Conservation (phyloP, 208 protist species). For the Trypanosoma lewisi region DNA sequence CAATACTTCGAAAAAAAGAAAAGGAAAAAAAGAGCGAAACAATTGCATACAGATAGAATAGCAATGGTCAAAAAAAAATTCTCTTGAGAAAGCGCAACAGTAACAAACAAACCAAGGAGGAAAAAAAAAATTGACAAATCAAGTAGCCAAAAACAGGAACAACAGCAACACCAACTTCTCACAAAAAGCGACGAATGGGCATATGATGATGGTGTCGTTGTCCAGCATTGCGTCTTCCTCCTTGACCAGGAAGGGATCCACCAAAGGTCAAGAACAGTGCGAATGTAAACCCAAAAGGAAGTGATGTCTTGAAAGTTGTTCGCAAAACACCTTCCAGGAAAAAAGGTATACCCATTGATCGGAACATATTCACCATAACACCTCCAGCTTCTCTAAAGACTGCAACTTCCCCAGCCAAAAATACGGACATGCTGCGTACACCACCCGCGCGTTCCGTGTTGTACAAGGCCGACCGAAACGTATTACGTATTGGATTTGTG, state of each 20-base stretch:
- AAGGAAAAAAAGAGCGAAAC: constrained; percentile 16
- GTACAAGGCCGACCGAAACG: constrained; percentile 67
- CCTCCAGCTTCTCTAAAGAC: constrained; percentile 66
- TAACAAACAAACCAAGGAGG: background rate
- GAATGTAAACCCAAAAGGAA: constrained; percentile 85
- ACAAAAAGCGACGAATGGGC: constrained; percentile 37
- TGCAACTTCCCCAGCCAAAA: constrained; percentile 58
- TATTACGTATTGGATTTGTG: constrained; percentile 77
- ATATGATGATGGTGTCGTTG: constrained; percentile 26
- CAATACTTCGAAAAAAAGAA: constrained; percentile 5
- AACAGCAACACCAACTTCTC: constrained; percentile 23
- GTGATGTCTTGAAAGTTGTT: constrained; percentile 82
- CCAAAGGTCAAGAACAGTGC: constrained; percentile 65
- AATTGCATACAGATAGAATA: background rate
- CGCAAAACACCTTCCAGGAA: constrained; percentile 74
- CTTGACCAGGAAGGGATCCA: constrained; percentile 60
- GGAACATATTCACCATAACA: constrained; percentile 53
- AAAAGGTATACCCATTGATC: constrained; percentile 66
- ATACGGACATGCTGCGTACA: constrained; percentile 48
- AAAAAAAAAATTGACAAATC: constrained; percentile 4
- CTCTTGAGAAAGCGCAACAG: no score
- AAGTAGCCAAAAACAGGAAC: constrained; percentile 8
- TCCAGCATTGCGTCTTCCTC: constrained; percentile 16
- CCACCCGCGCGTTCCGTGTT: constrained; percentile 74
- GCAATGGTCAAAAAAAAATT: no score